Conservation (phyloP, 2,329 filamentous ascomycete genomes). For the Grosmannia huntii region DNA sequence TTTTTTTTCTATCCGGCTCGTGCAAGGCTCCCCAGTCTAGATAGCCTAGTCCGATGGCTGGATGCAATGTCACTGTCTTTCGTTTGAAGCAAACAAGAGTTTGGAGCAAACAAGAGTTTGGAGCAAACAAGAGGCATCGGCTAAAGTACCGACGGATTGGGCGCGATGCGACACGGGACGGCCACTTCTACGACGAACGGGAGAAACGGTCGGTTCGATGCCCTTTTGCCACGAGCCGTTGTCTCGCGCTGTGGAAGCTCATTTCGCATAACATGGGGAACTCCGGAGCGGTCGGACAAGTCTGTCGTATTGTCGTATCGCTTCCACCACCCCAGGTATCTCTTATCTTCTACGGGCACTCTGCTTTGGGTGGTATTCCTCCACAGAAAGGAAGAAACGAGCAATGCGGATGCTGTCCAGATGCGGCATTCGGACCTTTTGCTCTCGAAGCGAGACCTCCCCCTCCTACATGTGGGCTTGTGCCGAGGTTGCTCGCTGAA, state of each 20-base stretch:
- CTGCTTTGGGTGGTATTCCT: not conserved
- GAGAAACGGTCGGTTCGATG: not conserved
- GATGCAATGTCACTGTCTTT: not conserved
- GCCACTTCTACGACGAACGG: not conserved
- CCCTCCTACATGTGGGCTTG: too few relatives aligned
- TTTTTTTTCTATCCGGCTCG: not conserved
- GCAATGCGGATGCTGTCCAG: too few relatives aligned
- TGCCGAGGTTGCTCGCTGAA: too few relatives aligned
- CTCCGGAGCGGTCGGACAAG: conserved; percentile 12
- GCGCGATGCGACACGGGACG: not conserved
- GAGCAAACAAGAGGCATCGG: not conserved
- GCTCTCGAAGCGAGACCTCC: too few relatives aligned
- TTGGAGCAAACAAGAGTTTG: not conserved
- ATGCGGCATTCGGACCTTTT: too few relatives aligned
- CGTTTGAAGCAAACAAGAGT: not conserved
- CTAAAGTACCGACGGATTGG: not conserved
- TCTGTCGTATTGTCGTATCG: not conserved
- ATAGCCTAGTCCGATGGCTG: too few relatives aligned
- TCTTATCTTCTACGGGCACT: not conserved
- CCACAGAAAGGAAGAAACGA: too few relatives aligned
- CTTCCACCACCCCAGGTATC: not conserved
- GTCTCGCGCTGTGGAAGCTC: conserved; percentile 10
- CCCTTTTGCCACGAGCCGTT: not conserved
- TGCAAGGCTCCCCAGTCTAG: not conserved
- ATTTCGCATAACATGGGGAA: conserved; percentile 15